A percentile compares a stretch with the other conserved stretches of the same genome.
Conservation (phyloP, 2,329 filamentous ascomycete species). For the Fonsecaea nubica region DNA sequence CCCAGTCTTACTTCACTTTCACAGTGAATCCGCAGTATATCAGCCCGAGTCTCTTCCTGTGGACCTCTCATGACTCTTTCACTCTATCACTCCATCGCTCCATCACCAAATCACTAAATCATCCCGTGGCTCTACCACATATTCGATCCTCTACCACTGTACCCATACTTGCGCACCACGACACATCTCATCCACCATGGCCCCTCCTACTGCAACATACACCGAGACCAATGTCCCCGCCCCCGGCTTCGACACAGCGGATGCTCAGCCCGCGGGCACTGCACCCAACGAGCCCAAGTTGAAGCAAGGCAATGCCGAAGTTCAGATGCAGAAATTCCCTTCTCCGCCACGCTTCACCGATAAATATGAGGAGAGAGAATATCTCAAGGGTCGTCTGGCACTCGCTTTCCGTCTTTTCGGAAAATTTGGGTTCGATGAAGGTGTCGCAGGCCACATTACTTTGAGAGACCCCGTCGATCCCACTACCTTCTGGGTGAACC, state of each 20-base stretch:
- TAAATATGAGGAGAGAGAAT: conserved; percentile 49
- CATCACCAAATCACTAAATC: too few relatives aligned
- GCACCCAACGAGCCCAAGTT: conserved; percentile 35
- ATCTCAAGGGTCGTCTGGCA: conserved; percentile 54
- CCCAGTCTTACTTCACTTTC: background rate
- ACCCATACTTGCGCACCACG: background rate
- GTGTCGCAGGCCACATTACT: conserved; percentile 66
- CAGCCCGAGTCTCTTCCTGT: background rate
- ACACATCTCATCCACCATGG: conserved; percentile 19
- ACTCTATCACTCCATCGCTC: background rate
- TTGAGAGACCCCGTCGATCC: conserved; percentile 61
- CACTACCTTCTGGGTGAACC: conserved; percentile 57
- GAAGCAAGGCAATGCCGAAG: conserved; percentile 23
- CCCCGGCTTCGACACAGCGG: background rate
- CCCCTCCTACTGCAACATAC: conserved; percentile 28
- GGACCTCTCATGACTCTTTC: background rate
- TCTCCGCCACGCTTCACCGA: conserved; percentile 35
- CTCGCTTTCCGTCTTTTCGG: conserved; percentile 65
- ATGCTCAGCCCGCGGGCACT: conserved; percentile 35
- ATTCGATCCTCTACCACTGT: background rate
- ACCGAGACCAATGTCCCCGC: conserved; percentile 13
- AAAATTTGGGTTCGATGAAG: conserved; percentile 64
- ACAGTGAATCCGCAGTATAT: background rate
- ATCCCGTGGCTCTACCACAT: background rate
- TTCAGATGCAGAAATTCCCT: conserved; percentile 36